phyloP scores from a whole-genome alignment of 176 grass and related monocot species.

The Bothriochloa decipiens region DNA sequence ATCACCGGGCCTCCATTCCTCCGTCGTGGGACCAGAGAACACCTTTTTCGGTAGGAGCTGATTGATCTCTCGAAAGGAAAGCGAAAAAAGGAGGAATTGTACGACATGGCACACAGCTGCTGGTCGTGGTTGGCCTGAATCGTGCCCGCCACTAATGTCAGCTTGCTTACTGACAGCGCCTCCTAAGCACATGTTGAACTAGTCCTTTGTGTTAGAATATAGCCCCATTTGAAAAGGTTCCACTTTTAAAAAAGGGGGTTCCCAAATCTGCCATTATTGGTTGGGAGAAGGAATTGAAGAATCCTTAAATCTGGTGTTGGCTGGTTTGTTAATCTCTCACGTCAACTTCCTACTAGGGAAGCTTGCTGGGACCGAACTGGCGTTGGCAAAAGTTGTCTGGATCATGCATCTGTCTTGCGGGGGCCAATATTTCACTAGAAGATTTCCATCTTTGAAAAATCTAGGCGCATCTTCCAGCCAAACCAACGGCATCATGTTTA shows the following conservation, averaged over 20 bases:
- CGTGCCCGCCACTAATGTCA: constrained; percentile 35
- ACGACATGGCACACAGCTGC: constrained; percentile 22
- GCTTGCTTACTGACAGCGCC: constrained; percentile 19
- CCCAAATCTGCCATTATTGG: constrained; percentile 35
- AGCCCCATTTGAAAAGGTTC: not conserved
- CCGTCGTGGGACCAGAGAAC: not conserved
- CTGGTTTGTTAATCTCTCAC: constrained; percentile 37
- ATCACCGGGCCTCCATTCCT: not conserved
- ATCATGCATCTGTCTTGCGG: not conserved
- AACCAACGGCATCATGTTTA: not conserved
- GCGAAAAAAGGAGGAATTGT: not conserved
- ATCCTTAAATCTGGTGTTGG: not conserved
- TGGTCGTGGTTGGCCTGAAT: constrained; percentile 20
- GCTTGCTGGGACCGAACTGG: not conserved
- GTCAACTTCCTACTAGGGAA: constrained; percentile 33
- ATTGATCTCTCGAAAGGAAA: not conserved
- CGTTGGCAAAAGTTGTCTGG: not conserved
- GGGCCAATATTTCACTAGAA: not conserved
- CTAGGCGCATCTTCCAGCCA: not conserved
- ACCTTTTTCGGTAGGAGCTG: constrained; percentile 12
- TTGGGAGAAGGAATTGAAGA: not conserved
- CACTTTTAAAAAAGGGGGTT: not conserved
- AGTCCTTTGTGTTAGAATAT: constrained; percentile 22
- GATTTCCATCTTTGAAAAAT: not conserved
- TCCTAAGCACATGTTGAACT: constrained; percentile 10